These are phyloP conservation scores for Fraxinus floribunda DNA, from an alignment of 305 asterid genomes.

Conservation along the genomic window DNA sequence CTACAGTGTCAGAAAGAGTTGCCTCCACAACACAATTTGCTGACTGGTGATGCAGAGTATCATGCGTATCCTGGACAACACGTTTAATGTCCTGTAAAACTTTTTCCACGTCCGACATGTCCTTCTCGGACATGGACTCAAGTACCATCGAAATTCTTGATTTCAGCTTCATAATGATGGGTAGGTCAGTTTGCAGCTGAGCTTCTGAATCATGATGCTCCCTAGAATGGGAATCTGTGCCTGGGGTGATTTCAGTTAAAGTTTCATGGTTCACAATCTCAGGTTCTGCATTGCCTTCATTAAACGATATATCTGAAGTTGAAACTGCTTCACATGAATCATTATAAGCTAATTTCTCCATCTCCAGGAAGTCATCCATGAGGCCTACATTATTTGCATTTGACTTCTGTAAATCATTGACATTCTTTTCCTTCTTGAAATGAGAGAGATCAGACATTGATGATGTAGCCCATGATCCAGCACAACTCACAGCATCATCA, in stretches of 20 bases:
- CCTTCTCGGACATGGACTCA: conserved; percentile 50
- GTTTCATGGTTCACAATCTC: conserved; percentile 36
- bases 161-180: conserved; percentile 49
- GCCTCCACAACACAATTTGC: conserved; percentile 31
- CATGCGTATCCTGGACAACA: conserved; percentile 57
- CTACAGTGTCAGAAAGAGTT: conserved; percentile 29
- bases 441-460: conserved; percentile 54
- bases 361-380: conserved; percentile 94
- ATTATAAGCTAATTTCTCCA: conserved; percentile 83
- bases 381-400: conserved; percentile 62
- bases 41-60: conserved; percentile 33
- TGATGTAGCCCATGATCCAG: conserved; percentile 70
- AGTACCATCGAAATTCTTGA: conserved; percentile 57
- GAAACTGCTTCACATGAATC: conserved; percentile 48
- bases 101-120: conserved; percentile 33
- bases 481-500: conserved; percentile 63
- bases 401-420: conserved; percentile 54
- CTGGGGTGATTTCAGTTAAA: conserved; percentile 28
- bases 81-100: conserved; percentile 48
- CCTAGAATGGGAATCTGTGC: conserved; percentile 29
- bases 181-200: conserved; percentile 35
- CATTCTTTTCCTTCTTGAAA: conserved; percentile 60
- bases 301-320: conserved; percentile 33
- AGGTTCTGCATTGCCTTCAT: conserved; percentile 27
- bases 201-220: conserved; percentile 26